phyloP scores from a whole-genome alignment of 441 rosid species.

The Syzygium syzygioides region DNA sequence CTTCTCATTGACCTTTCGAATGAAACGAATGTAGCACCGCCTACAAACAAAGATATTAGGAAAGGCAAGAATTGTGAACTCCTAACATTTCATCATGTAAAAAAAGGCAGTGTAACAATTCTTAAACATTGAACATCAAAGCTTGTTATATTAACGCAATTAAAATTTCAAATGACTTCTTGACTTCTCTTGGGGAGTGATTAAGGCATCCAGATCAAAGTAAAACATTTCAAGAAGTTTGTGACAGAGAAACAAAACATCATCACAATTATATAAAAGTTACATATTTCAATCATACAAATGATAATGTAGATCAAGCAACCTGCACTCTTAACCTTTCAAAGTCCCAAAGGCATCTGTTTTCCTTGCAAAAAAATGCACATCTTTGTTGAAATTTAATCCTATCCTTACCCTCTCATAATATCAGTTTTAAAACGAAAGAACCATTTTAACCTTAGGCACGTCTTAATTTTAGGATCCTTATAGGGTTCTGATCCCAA shows the following conservation, averaged over 20 bases:
- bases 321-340: not conserved
- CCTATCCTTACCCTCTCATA: not conserved
- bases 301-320: not conserved
- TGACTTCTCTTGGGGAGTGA: not conserved
- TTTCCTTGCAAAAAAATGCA: not conserved
- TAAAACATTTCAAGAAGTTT: not conserved
- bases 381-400: not conserved
- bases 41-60: constrained; percentile 30
- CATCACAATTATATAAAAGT: not conserved
- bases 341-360: not conserved
- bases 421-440: not conserved
- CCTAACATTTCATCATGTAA: not conserved
- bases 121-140: not conserved
- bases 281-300: not conserved
- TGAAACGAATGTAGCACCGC: constrained; percentile 93
- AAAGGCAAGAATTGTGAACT: not conserved
- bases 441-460: not conserved
- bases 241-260: not conserved
- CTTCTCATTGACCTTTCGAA: constrained; percentile 85
- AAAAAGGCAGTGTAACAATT: not conserved
- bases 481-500: not conserved
- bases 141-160: not conserved
- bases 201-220: not conserved
- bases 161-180: not conserved
- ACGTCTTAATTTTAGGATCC: not conserved